phyloP scores from a whole-genome alignment of 768 basidiomycete species.

The Leucosporidium scottii region DNA sequence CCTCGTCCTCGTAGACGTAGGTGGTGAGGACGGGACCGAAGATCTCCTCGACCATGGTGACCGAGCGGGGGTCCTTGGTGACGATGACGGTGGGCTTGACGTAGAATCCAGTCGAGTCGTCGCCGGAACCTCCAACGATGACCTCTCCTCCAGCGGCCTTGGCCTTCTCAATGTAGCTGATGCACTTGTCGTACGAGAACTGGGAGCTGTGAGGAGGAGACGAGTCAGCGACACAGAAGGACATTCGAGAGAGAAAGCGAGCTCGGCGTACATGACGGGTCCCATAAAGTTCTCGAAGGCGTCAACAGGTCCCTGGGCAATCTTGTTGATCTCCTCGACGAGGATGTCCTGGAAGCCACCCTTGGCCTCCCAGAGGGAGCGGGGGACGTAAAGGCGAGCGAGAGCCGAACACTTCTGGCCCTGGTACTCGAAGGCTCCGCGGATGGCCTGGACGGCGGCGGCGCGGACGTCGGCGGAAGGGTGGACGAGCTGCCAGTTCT shows the following conservation, averaged over 20 bases:
- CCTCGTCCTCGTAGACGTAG: constrained; percentile 78
- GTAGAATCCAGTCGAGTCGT: constrained; percentile 88
- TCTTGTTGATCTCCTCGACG: constrained; percentile 66
- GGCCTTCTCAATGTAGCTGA: constrained; percentile 73
- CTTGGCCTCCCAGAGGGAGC: constrained; percentile 62
- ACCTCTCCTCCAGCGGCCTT: constrained; percentile 84
- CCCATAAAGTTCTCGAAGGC: constrained; percentile 86
- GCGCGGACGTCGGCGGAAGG: constrained; percentile 76
- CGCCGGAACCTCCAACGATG: constrained; percentile 71
- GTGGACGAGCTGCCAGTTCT: constrained; percentile 96
- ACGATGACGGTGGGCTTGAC: constrained; percentile 89
- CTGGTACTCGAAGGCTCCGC: constrained; percentile 93
- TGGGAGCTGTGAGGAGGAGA: constrained; percentile 52
- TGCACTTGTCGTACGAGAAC: constrained; percentile 81
- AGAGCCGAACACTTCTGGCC: constrained; percentile 97
- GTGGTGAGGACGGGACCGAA: constrained; percentile 94
- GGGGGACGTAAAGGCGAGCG: constrained; percentile 83
- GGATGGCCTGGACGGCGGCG: constrained; percentile 79
- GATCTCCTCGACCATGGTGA: constrained; percentile 91
- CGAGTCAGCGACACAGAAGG: neutral
- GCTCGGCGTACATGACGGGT: constrained; percentile 71
- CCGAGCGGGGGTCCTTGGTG: constrained; percentile 76
- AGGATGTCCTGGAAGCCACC: constrained; percentile 68
- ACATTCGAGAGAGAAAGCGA: neutral
- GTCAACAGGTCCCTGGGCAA: constrained; percentile 69